Evolutionary conservation across 106 monocot genomes (phyloP), one percentile per base, ranked within the genome.

Genomic region (Gastrodia elata): DNA sequence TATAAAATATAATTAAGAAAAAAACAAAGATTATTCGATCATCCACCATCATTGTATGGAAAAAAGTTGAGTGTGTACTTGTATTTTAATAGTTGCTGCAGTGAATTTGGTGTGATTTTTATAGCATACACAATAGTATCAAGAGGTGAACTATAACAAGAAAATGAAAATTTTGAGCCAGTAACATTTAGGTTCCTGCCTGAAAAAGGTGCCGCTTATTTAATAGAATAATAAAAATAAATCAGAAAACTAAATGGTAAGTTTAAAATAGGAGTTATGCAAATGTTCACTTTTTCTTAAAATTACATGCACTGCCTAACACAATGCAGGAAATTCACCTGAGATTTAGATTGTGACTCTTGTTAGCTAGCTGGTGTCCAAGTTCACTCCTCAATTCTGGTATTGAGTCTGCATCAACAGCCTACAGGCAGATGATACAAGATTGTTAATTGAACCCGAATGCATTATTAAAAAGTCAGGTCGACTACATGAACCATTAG

Each of bases 351-450:
- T 65, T 78, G 46, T 7, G 73, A 71, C 89, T 97, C 77, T 88
- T 97, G 11, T 77, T 49, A 64, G 92, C 96, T 70, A 97, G 73
- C 44, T 86, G 90, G 77, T 92, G 72, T 41, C 96, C 96, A 69
- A 97, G 90, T 48, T 97, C 92, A 72, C 96, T 97, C 75, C 92
- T 86, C 67, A 97, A 64, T 39, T 90, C 74, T 64, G 90, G 82
- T 77, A 97, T 78, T 24, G 80, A 64, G 86, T 90, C 84, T 77
- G 83, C 92, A 77, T 92, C 57, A 70, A 84, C 90, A 78, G 96
- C 96, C 96, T 92, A 64, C 7, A 20, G 7, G 20, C 15, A 67
- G 20, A 67, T 22, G 20, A 38, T 67, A 18, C 20, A 67, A 67
- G 6, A 67, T 16, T 37, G 37, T 36, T 38, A 67, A 36, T 61